Conservation (phyloP, 1,139 yeast species). For the Debaryomyces fabryi region DNA sequence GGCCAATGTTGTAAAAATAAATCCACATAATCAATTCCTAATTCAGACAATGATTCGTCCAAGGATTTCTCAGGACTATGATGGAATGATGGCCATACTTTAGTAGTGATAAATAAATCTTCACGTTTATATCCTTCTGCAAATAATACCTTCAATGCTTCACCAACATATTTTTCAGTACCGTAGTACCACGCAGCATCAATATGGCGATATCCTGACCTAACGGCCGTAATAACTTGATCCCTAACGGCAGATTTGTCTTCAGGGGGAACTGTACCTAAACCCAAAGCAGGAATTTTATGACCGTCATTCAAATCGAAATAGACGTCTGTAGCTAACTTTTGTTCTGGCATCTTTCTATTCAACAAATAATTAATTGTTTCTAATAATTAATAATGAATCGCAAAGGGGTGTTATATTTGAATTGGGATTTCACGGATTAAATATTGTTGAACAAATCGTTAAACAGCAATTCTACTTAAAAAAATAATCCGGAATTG, state of each 20-base stretch:
- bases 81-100: conserved; percentile 55
- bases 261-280: conserved; percentile 40
- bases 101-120: conserved; percentile 61
- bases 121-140: conserved; percentile 55
- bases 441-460: neutral
- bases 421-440: neutral
- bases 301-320: conserved; percentile 35
- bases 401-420: neutral
- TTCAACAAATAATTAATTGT: neutral
- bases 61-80: conserved; percentile 42
- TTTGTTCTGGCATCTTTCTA: conserved; percentile 6
- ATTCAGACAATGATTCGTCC: conserved; percentile 34
- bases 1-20: conserved; percentile 69
- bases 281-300: conserved; percentile 41
- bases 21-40: conserved; percentile 62
- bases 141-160: conserved; percentile 51
- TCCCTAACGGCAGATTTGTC: conserved; percentile 35
- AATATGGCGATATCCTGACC: conserved; percentile 45
- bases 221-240: conserved; percentile 42
- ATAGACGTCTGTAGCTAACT: conserved; percentile 25
- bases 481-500: neutral
- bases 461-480: neutral
- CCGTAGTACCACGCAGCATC: conserved; percentile 54
- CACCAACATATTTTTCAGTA: conserved; percentile 51
- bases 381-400: neutral